A percentile compares a stretch with the other conserved stretches of the same genome.
Evolutionary conservation across 108 stramenopile genomes (phyloP).

Genomic region (Cyclotella atomus): DNA sequence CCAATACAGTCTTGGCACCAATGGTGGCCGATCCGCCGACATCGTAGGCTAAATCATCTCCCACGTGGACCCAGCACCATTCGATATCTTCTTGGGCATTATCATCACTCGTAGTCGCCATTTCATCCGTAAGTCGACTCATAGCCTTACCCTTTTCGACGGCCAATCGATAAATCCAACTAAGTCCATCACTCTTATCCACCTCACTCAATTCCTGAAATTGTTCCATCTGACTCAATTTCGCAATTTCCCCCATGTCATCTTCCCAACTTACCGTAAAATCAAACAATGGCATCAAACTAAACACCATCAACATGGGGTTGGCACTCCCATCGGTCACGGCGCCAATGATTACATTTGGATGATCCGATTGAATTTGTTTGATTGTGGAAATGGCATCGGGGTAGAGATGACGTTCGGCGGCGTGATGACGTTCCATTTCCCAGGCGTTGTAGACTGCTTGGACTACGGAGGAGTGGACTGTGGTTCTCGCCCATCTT

Average conservation of each 20-base stretch:
- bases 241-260: slow-evolving; percentile 62
- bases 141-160: slow-evolving; percentile 77
- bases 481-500: slow-evolving; percentile 78
- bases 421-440: slow-evolving; percentile 91
- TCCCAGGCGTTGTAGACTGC: slow-evolving; percentile 87
- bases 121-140: slow-evolving; percentile 54
- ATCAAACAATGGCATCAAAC: slow-evolving; percentile 83
- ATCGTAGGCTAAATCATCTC: slow-evolving; percentile 91
- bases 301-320: slow-evolving; percentile 89
- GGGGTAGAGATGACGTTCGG: slow-evolving; percentile 85
- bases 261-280: slow-evolving; percentile 90
- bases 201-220: slow-evolving; percentile 78
- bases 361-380: slow-evolving; percentile 83
- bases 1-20: slow-evolving; percentile 88
- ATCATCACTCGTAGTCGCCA: slow-evolving; percentile 41
- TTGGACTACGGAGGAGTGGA: slow-evolving; percentile 78
- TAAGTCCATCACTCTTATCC: slow-evolving; percentile 75
- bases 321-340: slow-evolving; percentile 90
- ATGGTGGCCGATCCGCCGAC: slow-evolving; percentile 75
- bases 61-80: slow-evolving; percentile 85
- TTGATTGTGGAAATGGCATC: slow-evolving; percentile 75
- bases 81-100: slow-evolving; percentile 43
- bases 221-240: slow-evolving; percentile 55
- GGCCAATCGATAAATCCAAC: slow-evolving; percentile 89
- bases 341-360: slow-evolving; percentile 84